Evolutionary conservation across 495 filamentous ascomycete genomes (phyloP).

Genomic region (Talaromyces thailandensis): DNA sequence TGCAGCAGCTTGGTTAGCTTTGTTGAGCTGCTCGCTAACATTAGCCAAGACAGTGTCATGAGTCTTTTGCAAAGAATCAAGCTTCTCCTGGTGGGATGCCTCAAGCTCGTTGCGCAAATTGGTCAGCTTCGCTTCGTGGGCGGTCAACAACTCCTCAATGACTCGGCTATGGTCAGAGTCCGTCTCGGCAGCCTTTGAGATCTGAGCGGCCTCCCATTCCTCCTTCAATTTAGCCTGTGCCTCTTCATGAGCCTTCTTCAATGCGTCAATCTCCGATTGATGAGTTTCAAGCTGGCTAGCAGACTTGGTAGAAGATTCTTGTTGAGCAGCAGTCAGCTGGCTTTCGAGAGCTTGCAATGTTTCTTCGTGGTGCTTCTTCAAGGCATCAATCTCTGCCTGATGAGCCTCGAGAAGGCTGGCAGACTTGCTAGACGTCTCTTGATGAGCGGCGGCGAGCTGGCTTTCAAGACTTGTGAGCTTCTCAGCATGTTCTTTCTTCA

Average conservation of each 20-base stretch:
- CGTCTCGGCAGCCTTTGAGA: conserved; percentile 25
- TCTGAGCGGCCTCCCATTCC: conserved; percentile 23
- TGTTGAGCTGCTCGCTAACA: conserved; percentile 22
- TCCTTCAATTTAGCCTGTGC: conserved; percentile 22
- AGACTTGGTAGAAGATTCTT: conserved; percentile 23
- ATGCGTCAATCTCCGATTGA: conserved; percentile 23
- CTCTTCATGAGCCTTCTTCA: conserved; percentile 28
- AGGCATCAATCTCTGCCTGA: conserved; percentile 23
- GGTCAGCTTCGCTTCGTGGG: conserved; percentile 33
- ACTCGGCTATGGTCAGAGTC: conserved; percentile 35
- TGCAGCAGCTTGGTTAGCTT: conserved; percentile 27
- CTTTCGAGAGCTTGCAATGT: conserved; percentile 20
- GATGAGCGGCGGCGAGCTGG: conserved; percentile 25
- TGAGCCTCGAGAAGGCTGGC: conserved; percentile 22
- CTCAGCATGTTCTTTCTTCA: conserved; percentile 25
- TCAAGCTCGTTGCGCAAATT: conserved; percentile 29
- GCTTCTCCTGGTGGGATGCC: conserved; percentile 24
- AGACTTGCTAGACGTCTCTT: conserved; percentile 22
- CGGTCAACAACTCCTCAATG: conserved; percentile 36
- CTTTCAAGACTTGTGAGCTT: conserved; percentile 21
- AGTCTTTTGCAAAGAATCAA: conserved; percentile 29
- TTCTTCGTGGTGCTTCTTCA: conserved; percentile 27
- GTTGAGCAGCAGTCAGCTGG: conserved; percentile 24
- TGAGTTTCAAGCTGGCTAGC: conserved; percentile 23
- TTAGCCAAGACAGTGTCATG: conserved; percentile 27